These are phyloP conservation scores for Fimicolochytrium jonesii DNA, from an alignment of 192 early-diverging fungal species.

Conservation along the genomic window DNA sequence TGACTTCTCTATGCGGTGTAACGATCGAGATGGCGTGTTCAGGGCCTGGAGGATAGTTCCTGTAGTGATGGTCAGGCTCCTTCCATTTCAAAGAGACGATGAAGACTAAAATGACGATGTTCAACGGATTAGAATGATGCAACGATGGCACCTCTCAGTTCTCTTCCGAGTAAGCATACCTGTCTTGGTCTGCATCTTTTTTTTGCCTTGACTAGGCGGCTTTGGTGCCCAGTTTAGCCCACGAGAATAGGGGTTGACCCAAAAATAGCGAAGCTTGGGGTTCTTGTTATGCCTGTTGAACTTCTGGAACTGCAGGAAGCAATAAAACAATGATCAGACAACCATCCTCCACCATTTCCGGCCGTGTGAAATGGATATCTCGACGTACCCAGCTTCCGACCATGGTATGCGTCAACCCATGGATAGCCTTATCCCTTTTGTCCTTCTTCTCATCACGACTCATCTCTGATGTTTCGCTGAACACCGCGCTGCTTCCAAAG, in stretches of 20 bases:
- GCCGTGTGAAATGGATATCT: no score
- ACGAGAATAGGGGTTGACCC: constrained; percentile 46
- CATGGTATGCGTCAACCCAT: constrained; percentile 38
- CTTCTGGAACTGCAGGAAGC: constrained; percentile 41
- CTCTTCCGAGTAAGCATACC: no score
- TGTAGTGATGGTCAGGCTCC: constrained; percentile 17
- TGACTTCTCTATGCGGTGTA: constrained; percentile 29
- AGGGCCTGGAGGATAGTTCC: constrained; percentile 38
- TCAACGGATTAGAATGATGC: background rate
- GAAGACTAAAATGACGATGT: constrained; percentile 3
- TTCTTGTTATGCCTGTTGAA: constrained; percentile 40
- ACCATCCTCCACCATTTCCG: no score
- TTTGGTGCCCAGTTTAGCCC: constrained; percentile 37
- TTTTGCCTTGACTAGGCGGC: constrained; percentile 32
- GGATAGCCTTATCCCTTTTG: constrained; percentile 13
- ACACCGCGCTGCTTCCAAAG: background rate
- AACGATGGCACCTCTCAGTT: no score
- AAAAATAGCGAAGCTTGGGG: constrained; percentile 43
- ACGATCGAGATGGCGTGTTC: constrained; percentile 34
- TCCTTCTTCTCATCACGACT: background rate
- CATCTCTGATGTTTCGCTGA: background rate
- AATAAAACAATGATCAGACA: no score
- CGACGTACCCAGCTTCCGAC: constrained; percentile 40
- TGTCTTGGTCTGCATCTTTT: constrained; percentile 32
- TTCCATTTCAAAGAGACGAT: constrained; percentile 25